phyloP scores from a whole-genome alignment of 495 filamentous ascomycete species.

The Thozetella sp. region DNA sequence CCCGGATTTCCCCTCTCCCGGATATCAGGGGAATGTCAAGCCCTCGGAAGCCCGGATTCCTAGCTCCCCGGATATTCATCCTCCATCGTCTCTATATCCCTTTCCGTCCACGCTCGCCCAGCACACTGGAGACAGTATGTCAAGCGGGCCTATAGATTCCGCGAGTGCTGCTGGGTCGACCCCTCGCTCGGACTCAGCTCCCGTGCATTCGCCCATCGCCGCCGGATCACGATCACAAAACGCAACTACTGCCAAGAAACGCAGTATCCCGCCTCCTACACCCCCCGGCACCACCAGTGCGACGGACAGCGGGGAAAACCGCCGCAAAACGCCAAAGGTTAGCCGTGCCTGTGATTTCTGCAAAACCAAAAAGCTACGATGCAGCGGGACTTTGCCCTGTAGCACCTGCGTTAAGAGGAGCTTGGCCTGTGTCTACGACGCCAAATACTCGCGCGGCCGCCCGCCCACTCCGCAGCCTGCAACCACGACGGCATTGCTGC shows the following conservation, averaged over 20 bases:
- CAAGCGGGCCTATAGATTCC: no score
- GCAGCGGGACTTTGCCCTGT: slow-evolving; percentile 19
- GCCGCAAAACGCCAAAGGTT: not conserved
- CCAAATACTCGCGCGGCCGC: not conserved
- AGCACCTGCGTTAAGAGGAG: slow-evolving; percentile 15
- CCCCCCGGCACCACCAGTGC: not conserved
- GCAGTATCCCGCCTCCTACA: no score
- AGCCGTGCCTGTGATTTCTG: slow-evolving; percentile 20
- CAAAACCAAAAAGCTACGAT: slow-evolving; percentile 6
- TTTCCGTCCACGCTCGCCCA: no score
- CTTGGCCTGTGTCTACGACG: slow-evolving; percentile 16
- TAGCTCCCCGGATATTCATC: no score
- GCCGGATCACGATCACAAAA: not conserved
- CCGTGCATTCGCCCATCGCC: not conserved
- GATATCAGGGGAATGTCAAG: no score
- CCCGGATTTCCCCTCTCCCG: no score
- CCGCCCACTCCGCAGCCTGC: not conserved
- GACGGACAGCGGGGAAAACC: not conserved
- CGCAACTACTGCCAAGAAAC: no score
- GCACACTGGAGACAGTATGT: no score
- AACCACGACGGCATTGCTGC: not conserved
- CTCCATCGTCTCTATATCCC: no score
- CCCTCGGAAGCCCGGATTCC: no score
- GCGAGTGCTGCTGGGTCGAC: not conserved
- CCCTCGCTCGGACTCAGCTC: not conserved